A percentile compares a stretch with the other conserved stretches of the same genome.
These are phyloP conservation scores for Aspergillus versicolor DNA, from an alignment of 2,329 filamentous ascomycete genomes.

Conservation along the genomic window DNA sequence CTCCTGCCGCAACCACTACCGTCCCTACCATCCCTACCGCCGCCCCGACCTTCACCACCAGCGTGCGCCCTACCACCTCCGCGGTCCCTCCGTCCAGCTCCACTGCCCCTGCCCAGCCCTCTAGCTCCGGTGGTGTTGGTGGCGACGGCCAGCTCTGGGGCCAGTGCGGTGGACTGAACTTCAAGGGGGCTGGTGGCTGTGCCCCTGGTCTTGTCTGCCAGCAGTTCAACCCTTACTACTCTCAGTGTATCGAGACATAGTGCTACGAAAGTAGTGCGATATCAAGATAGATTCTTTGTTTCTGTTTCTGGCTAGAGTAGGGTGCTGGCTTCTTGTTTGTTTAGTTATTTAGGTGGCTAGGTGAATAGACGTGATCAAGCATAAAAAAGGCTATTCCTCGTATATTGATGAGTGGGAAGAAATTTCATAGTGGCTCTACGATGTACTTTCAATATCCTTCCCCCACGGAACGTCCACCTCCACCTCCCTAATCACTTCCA, in stretches of 20 bases:
- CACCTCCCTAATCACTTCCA: not conserved
- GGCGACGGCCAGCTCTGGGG: conserved; percentile 14
- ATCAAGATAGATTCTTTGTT: not conserved
- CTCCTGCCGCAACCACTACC: conserved; percentile 9
- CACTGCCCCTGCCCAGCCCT: not conserved
- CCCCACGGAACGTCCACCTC: conserved; percentile 1
- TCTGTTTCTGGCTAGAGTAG: too few species aligned
- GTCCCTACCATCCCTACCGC: not conserved
- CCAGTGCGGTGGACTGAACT: conserved; percentile 20
- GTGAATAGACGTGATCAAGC: not conserved
- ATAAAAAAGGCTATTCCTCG: too few species aligned
- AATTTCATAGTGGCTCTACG: too few species aligned
- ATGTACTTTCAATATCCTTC: not conserved
- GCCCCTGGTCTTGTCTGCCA: conserved; percentile 19
- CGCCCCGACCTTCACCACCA: not conserved
- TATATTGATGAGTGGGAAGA: too few species aligned
- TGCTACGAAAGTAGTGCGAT: too few species aligned
- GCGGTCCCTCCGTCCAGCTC: not conserved
- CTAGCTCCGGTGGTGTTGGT: not conserved
- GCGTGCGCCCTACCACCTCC: not conserved
- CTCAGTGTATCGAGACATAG: conserved; percentile 19
- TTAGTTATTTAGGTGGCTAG: not conserved
- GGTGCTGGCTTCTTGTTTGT: too few species aligned
- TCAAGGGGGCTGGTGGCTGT: conserved; percentile 14
- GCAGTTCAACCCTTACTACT: conserved; percentile 24